Base-by-base conservation (phyloP, 2,329 filamentous ascomycete species). In the Hypoxylon sp. region DNA sequence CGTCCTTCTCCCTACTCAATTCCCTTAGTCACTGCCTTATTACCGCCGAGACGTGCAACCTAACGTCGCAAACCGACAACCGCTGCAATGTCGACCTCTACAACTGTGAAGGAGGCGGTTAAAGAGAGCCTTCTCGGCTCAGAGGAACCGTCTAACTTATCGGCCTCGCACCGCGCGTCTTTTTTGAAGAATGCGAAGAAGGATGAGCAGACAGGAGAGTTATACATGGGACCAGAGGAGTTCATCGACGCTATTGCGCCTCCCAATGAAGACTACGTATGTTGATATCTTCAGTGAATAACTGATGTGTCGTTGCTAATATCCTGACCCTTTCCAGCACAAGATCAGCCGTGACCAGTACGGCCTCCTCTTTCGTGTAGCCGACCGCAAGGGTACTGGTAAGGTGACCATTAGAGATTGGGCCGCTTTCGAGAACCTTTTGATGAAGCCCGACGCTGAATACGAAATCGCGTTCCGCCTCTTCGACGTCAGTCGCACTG, bases 381-480 rank as follows among this genome's bases (percentile, higher is more conserved):
- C 96, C 75, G 96, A 99, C 81, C 89, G 93, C 74, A 89, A 88
- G 72, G 87, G 85, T 72, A 84, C 84, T 48, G 94, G 94, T 70
- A 90, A 87, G 74, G 85, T 99, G 73, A 92, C 84, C 74, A 83
- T 98, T 60, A 85, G 89, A 66, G 96, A 99, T 82, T 99, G 95
- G 94, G 90, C 88, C 50, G 91, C 92, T 71, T 99, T 98, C 81
- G 93, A 98, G 83, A 97, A 97, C 83, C 88, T 99, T 70, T 90
- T 99, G 65, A 86, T 87, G 73, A 98, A 98, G 82, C 92, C 96
- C 68, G 96, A 98, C 78, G 96, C 96, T 79, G 96, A 99, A 83
- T 99, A 99, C 82, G 94, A 98, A 81, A 97, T 99, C 75, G 95
- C 96, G 14, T 99, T 98, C 83, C 93, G 96, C 75, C 87, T 99